Conservation (phyloP, 2,329 filamentous ascomycete genomes). For the Claviceps cyperi region DNA sequence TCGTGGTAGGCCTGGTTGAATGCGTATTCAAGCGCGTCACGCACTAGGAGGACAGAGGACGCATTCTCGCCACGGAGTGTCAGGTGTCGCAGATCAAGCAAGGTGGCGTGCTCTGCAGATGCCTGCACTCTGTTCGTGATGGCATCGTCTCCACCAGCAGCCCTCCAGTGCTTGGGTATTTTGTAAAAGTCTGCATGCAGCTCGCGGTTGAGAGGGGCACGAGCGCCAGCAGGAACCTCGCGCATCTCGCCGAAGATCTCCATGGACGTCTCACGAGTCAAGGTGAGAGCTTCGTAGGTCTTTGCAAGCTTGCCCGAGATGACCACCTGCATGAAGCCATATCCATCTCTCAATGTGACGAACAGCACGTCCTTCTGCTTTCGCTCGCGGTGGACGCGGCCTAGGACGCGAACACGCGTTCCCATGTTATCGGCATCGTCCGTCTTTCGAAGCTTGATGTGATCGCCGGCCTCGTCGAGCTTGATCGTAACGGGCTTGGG, state of each 20-base stretch:
- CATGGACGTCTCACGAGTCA: conserved; percentile 79
- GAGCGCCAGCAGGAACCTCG: conserved; percentile 61
- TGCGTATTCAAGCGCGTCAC: conserved; percentile 64
- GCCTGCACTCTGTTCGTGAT: conserved; percentile 64
- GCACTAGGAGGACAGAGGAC: conserved; percentile 76
- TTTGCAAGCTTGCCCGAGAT: conserved; percentile 67
- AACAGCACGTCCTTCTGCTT: conserved; percentile 77
- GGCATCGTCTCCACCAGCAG: conserved; percentile 76
- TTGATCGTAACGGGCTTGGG: conserved; percentile 66
- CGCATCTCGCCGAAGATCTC: conserved; percentile 73
- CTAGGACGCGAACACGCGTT: conserved; percentile 63
- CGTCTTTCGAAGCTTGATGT: conserved; percentile 17
- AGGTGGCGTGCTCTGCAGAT: conserved; percentile 39
- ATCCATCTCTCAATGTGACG: conserved; percentile 72
- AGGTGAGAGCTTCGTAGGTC: conserved; percentile 79
- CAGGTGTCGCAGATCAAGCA: conserved; percentile 73
- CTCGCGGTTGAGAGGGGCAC: conserved; percentile 73
- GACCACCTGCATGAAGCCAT: conserved; percentile 24
- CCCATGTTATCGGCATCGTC: conserved; percentile 40
- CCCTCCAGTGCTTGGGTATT: conserved; percentile 49
- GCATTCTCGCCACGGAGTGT: conserved; percentile 72
- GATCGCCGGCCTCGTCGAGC: conserved; percentile 16
- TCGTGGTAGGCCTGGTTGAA: conserved; percentile 72
- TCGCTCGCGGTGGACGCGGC: conserved; percentile 68
- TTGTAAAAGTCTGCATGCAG: conserved; percentile 82